Evolutionary conservation across 306 rosid genomes (phyloP), one percentile per base, ranked within the genome.

Genomic region (Vigna nakashimae): DNA sequence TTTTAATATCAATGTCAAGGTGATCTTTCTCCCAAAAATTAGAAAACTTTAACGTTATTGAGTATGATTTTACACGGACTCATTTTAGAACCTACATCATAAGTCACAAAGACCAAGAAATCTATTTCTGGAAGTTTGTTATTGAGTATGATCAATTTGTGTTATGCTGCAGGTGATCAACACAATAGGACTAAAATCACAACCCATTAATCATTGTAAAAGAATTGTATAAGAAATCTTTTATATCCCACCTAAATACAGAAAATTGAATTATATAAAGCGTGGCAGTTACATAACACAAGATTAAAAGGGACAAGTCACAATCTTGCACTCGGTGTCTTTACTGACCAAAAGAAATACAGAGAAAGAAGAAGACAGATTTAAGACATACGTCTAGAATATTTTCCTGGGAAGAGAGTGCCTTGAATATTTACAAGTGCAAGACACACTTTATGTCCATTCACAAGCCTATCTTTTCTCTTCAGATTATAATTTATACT

Each of bases 381-480:
- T 52, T 65, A 83, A 64, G 78, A 75, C 69, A 68, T 48, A 30
- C 9, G 55, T 52, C 38, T 48, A 69, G 43, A 6, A 58, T 28
- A 59, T 53, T 74, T 79, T 18, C n/a, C 81, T 26, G 46, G 50
- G 60, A 40, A 26, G 46, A 46, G 67, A 45, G 38, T 59, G 58
- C 80, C 58, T 75, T 53, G 74, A 51, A 78, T 83, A 81, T 81
- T 52, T 83, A 79, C 86, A 83, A 50, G 78, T 52, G 63, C 38
- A 56, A 64, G 79, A 56, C 42, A 65, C 22, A 59, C 46, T 68
- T 26, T 62, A 50, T 38, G 77, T 75, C 66, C 79, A 71, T 79
- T 70, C 79, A 71, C 71, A 79, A 71, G 24, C 63, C 49, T 62
- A 74, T 36, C 65, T 49, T 38, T 43, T 70, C 58, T 30, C 50